Conservation (phyloP, 2,329 filamentous ascomycete species). For the Penicillium sp. region DNA sequence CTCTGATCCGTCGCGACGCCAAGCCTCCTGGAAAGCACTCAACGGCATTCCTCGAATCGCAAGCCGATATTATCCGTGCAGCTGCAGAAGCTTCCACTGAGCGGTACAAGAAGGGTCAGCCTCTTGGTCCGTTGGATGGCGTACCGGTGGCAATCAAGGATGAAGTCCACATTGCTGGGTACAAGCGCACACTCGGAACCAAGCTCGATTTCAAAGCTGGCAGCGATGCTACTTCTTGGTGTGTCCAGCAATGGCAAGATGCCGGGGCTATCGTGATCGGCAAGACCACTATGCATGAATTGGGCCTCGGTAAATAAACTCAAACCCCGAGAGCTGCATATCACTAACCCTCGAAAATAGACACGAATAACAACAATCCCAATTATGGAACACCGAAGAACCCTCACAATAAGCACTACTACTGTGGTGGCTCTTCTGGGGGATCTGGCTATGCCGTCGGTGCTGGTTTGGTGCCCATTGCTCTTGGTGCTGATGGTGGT, state of each 20-base stretch:
- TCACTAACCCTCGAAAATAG: conserved; percentile 30
- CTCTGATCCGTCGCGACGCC: conserved; percentile 63
- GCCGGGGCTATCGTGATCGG: conserved; percentile 73
- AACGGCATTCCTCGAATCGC: conserved; percentile 68
- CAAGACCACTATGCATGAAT: conserved; percentile 76
- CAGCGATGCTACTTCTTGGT: conserved; percentile 63
- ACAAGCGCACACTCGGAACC: conserved; percentile 65
- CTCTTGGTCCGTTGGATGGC: conserved; percentile 71
- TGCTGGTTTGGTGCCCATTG: conserved; percentile 68
- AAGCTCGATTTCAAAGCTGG: conserved; percentile 55
- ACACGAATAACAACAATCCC: conserved; percentile 81
- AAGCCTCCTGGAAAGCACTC: conserved; percentile 60
- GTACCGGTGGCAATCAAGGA: conserved; percentile 83
- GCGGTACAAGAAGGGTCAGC: conserved; percentile 65
- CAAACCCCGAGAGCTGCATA: background rate
- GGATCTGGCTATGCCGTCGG: conserved; percentile 70
- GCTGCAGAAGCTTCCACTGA: conserved; percentile 71
- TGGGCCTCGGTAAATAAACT: conserved; percentile 60
- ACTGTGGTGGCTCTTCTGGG: conserved; percentile 77
- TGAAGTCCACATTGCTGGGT: conserved; percentile 70
- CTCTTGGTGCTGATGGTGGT: conserved; percentile 72
- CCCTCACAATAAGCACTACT: conserved; percentile 73
- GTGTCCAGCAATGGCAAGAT: conserved; percentile 67
- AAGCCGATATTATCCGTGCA: conserved; percentile 60
- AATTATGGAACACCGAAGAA: conserved; percentile 72